Conservation (phyloP, 805 yeast genomes). For the Metschnikowia drakensbergensis region DNA sequence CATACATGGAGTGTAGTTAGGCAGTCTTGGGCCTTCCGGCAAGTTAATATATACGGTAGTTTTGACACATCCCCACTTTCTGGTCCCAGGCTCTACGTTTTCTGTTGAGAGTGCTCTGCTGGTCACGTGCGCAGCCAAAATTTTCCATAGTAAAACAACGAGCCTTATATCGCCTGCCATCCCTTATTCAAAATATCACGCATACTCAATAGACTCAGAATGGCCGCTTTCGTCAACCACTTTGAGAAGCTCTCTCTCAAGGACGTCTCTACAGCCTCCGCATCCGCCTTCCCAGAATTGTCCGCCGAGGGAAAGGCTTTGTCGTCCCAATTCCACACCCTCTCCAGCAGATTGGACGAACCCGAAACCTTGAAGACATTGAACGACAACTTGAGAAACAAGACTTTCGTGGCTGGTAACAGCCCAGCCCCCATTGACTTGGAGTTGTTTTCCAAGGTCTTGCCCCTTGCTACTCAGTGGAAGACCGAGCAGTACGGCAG, state of each 20-base stretch:
- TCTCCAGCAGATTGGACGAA: conserved; percentile 54
- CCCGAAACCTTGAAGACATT: conserved; percentile 46
- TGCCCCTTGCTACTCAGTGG: conserved; percentile 59
- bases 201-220: conserved; percentile 14
- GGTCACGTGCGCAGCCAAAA: conserved; percentile 15
- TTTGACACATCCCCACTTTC: too few relatives aligned
- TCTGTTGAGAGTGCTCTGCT: conserved; percentile 1
- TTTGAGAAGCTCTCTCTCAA: conserved; percentile 30
- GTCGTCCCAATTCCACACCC: conserved; percentile 73
- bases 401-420: conserved; percentile 70
- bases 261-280: conserved; percentile 22
- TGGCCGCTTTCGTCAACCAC: conserved; percentile 29
- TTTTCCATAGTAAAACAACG: conserved; percentile 5
- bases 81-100: too few relatives aligned
- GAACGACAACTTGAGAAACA: conserved; percentile 63
- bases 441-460: conserved; percentile 59
- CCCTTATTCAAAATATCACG: conserved; percentile 3
- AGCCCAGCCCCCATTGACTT: conserved; percentile 69
- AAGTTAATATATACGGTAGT: too few relatives aligned
- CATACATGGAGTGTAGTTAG: too few relatives aligned
- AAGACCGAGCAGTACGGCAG: conserved; percentile 53
- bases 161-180: neutral
- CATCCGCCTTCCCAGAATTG: conserved; percentile 26
- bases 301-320: conserved; percentile 59
- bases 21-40: too few relatives aligned